Conservation (phyloP, 2,329 filamentous ascomycete genomes). For the Bipolaris zeicola region DNA sequence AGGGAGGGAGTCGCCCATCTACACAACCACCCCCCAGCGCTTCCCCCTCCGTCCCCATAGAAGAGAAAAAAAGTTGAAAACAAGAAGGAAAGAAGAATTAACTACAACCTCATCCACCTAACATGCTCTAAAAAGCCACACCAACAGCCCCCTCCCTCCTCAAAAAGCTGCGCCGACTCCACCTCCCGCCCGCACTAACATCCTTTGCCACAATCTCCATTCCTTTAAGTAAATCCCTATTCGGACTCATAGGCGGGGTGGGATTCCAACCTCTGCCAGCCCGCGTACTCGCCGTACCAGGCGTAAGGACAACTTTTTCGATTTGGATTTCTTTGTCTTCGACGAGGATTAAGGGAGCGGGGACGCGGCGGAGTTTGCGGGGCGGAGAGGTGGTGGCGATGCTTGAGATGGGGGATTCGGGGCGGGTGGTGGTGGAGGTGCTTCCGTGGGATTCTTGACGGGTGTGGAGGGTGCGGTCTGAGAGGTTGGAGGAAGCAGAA, state of each 20-base stretch:
- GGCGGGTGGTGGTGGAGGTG: constrained; percentile 29
- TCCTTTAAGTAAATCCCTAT: constrained; percentile 34
- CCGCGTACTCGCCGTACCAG: constrained; percentile 9
- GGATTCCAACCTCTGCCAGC: constrained; percentile 8
- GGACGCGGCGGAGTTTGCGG: constrained; percentile 34
- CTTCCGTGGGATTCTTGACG: constrained; percentile 40
- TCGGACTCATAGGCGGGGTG: constrained; percentile 37
- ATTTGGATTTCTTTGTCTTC: constrained; percentile 34
- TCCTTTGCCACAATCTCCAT: constrained; percentile 39
- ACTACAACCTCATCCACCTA: background rate
- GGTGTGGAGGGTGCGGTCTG: constrained; percentile 24
- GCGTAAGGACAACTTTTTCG: constrained; percentile 10
- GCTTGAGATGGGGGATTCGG: background rate
- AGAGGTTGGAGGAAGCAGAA: no score
- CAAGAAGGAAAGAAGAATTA: background rate
- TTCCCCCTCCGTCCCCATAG: no score
- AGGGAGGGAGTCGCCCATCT: no score
- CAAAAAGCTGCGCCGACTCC: background rate
- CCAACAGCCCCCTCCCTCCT: constrained; percentile 34
- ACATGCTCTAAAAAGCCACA: constrained; percentile 36
- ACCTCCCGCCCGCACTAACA: constrained; percentile 10
- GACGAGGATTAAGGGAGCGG: constrained; percentile 32
- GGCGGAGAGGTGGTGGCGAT: constrained; percentile 15
- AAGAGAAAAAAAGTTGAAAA: background rate
- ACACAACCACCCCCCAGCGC: no score